phyloP scores from a whole-genome alignment of 805 yeast species.

The Suhomyces canberraensis region DNA sequence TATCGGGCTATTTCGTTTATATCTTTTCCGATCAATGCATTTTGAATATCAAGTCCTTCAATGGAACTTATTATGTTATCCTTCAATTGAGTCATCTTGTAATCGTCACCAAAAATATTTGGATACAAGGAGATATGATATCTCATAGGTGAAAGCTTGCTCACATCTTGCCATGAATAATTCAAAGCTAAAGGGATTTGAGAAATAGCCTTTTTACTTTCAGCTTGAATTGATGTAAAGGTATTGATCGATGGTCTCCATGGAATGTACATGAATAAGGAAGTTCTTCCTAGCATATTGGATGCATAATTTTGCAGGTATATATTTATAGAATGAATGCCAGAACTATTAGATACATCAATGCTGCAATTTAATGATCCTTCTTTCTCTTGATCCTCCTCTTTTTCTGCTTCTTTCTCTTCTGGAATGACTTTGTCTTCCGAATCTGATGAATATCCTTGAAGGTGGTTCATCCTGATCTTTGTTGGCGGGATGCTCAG shows the following conservation, averaged over 20 bases:
- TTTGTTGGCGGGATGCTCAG: no score
- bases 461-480: constrained; percentile 7
- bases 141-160: constrained; percentile 6
- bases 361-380: background rate
- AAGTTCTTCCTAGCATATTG: constrained; percentile 8
- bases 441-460: constrained; percentile 15
- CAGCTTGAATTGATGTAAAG: constrained; percentile 4
- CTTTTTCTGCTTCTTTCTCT: constrained; percentile 2
- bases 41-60: constrained; percentile 1
- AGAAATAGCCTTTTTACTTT: constrained; percentile 5
- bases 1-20: constrained; percentile 1
- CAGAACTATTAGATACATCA: constrained; percentile 2
- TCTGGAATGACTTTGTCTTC: constrained; percentile 7
- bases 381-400: background rate
- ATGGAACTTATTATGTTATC: constrained; percentile 8
- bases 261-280: constrained; percentile 16
- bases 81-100: constrained; percentile 6
- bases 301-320: constrained; percentile 19
- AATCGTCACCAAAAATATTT: constrained; percentile 11
- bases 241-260: constrained; percentile 14
- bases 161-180: constrained; percentile 7
- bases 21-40: constrained; percentile 2
- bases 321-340: constrained; percentile 6
- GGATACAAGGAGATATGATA: constrained; percentile 18
- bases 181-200: constrained; percentile 5